Evolutionary conservation across 768 basidiomycete genomes (phyloP).

Genomic region (Hysterangium stoloniferum): DNA sequence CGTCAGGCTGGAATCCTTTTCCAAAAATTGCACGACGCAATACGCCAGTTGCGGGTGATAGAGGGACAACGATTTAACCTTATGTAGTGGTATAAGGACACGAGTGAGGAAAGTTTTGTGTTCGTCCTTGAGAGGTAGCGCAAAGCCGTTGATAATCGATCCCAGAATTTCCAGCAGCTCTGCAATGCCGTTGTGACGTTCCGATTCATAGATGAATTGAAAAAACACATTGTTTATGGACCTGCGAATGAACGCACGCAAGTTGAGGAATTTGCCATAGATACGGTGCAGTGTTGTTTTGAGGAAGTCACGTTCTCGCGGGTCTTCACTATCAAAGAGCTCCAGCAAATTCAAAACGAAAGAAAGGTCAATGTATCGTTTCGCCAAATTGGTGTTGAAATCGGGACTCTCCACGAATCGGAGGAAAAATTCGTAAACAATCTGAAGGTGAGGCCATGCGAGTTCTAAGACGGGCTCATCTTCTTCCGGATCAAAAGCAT

Average conservation of each 20-base stretch:
- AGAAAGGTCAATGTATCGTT: slow-evolving; percentile 92
- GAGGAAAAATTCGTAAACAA: slow-evolving; percentile 99
- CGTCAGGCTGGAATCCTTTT: slow-evolving; percentile 87
- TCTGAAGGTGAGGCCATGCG: slow-evolving; percentile 98
- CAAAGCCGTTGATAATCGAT: slow-evolving; percentile 99
- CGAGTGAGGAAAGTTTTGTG: slow-evolving; percentile 97
- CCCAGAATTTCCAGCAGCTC: slow-evolving; percentile 97
- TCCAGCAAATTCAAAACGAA: slow-evolving; percentile 97
- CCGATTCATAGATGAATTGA: slow-evolving; percentile 97
- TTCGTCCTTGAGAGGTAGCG: slow-evolving; percentile 94
- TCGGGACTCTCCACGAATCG: slow-evolving; percentile 97
- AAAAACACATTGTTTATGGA: slow-evolving; percentile 99
- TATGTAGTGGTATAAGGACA: slow-evolving; percentile 92
- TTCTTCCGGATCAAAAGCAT: slow-evolving; percentile 99
- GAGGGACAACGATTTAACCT: slow-evolving; percentile 93
- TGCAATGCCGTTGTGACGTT: slow-evolving; percentile 98
- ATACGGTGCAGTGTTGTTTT: slow-evolving; percentile 99
- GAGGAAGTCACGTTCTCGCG: slow-evolving; percentile 96
- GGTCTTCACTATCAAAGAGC: slow-evolving; percentile 97
- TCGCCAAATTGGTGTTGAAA: slow-evolving; percentile 97
- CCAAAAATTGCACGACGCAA: slow-evolving; percentile 97
- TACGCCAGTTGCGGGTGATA: slow-evolving; percentile 99
- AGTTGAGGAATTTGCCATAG: slow-evolving; percentile 98
- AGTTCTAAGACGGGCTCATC: slow-evolving; percentile 98
- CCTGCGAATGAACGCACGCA: slow-evolving; percentile 96